Conservation (phyloP, 305 asterid species). For the Andrographis paniculata region DNA sequence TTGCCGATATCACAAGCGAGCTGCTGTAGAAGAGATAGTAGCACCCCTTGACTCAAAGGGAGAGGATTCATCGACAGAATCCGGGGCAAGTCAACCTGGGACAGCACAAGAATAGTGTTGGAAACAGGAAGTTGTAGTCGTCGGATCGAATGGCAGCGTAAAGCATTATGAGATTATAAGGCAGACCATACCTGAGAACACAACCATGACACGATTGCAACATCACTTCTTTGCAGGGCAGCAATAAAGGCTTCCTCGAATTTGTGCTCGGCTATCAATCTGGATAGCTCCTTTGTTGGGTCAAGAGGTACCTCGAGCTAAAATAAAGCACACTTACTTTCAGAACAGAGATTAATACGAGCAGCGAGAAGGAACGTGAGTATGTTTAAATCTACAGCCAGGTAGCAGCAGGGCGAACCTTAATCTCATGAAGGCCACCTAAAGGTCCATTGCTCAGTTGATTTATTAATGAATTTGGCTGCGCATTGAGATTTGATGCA, state of each 20-base stretch:
- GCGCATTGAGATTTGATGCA: slow-evolving; percentile 47
- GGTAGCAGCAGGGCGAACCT: slow-evolving; percentile 31
- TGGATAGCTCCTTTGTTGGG: slow-evolving; percentile 74
- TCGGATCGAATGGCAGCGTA: no score
- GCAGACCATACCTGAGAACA: slow-evolving; percentile 62
- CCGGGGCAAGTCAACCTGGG: slow-evolving; percentile 67
- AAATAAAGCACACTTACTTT: neutral
- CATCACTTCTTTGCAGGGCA: slow-evolving; percentile 80
- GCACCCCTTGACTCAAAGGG: slow-evolving; percentile 91
- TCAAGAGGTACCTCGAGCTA: slow-evolving; percentile 73
- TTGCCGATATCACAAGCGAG: slow-evolving; percentile 65
- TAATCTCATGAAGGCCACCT: slow-evolving; percentile 53
- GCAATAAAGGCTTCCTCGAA: slow-evolving; percentile 71
- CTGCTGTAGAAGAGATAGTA: slow-evolving; percentile 87
- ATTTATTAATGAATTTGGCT: slow-evolving; percentile 39
- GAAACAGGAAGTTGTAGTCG: neutral
- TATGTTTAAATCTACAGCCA: neutral
- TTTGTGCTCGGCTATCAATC: slow-evolving; percentile 57
- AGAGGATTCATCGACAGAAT: slow-evolving; percentile 58
- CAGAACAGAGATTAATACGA: neutral
- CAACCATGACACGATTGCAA: slow-evolving; percentile 67
- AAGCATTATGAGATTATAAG: neutral
- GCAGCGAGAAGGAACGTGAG: neutral
- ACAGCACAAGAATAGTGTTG: neutral
- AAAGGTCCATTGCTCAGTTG: slow-evolving; percentile 76